Base-by-base conservation (phyloP, 2,329 filamentous ascomycete genomes). In the Xylaria arbuscula region DNA sequence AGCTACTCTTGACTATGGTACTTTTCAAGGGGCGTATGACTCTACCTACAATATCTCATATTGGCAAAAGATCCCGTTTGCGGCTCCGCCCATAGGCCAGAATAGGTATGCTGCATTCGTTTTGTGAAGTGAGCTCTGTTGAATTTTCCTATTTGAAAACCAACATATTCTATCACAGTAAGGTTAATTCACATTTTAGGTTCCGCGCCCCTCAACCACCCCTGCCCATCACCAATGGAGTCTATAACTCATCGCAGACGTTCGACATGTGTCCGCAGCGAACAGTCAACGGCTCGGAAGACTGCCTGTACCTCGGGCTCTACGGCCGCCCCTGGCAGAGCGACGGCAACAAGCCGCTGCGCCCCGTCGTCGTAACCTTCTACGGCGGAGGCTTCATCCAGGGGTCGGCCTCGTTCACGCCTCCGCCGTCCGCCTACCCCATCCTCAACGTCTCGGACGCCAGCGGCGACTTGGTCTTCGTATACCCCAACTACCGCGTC, bases 311-410 rank as follows among this genome's bases (percentile, higher is more conserved):
- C 68, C 82, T 90, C 1, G 86, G 86, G 11, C 78, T 90, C 0
- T 90, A 88, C 77, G 84, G 86, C 4, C 83, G 87, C 0, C 88
- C 87, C 2, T 90, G 87, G 87, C 78, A 75, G 17, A 51, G 0
- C 24, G 42, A 47, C 45, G 45, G 63, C 0, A 74, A 75, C 1
- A 74, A 81, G n/a, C 77, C 83, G 1, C 81, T 84, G 3, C 81
- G 86, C 2, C 88, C 88, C 0, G 88, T 90, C 0, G 82, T 90
- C 0, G 83, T 90, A 2, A 83, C 84, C 3, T 89, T 88, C 74
- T 89, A 87, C 74, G 88, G 88, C 61, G 88, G 88, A 13, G 89
- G 82, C 1, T 90, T 88, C 78, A 86, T 90, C 59, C 80, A 87
- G 74, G 89, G 88, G 8, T 82, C 81, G 36, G 88, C 86, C 0